Evolutionary conservation across 2,329 filamentous ascomycete species (phyloP).

Genomic region (Pleurostoma richardsiae): DNA sequence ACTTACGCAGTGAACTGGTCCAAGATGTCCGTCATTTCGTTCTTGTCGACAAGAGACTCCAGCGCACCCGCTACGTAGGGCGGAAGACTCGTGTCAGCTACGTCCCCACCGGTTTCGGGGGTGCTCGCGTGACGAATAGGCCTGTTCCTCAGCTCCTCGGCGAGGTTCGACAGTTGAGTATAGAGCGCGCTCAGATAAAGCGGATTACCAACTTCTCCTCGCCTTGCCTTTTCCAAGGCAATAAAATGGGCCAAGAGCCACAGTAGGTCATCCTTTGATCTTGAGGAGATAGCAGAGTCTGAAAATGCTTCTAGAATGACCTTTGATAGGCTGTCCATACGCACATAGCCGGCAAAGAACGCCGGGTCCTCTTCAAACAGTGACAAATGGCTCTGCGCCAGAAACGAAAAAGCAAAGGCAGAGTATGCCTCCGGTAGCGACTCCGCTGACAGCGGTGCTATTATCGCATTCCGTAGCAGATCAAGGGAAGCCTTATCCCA

Average conservation of each 20-base stretch:
- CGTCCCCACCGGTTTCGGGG: conserved; percentile 15
- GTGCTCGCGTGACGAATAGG: conserved; percentile 32
- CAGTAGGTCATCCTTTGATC: conserved; percentile 40
- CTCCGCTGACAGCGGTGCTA: conserved; percentile 10
- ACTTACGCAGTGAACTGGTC: conserved; percentile 32
- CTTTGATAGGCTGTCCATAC: conserved; percentile 32
- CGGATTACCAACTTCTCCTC: conserved; percentile 25
- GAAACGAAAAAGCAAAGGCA: conserved; percentile 31
- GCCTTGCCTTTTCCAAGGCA: conserved; percentile 41
- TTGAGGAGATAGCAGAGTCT: conserved; percentile 13
- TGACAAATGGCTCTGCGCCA: conserved; percentile 27
- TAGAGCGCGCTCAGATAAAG: conserved; percentile 47
- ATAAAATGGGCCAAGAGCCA: conserved; percentile 67
- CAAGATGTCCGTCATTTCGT: conserved; percentile 64
- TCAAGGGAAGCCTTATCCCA: conserved; percentile 1
- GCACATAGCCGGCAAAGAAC: conserved; percentile 28
- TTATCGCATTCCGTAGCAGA: conserved; percentile 9
- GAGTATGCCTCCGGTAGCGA: conserved; percentile 20
- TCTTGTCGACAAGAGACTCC: conserved; percentile 66
- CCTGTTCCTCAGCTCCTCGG: conserved; percentile 44
- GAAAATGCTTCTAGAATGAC: conserved; percentile 32
- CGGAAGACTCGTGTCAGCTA: conserved; percentile 29
- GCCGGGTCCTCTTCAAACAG: conserved; percentile 34
- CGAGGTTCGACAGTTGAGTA: conserved; percentile 45
- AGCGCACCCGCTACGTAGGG: conserved; percentile 63